Evolutionary conservation across 352 stramenopile genomes (phyloP), one percentile per base, ranked within the genome.

Genomic region (Aphanomyces astaci): DNA sequence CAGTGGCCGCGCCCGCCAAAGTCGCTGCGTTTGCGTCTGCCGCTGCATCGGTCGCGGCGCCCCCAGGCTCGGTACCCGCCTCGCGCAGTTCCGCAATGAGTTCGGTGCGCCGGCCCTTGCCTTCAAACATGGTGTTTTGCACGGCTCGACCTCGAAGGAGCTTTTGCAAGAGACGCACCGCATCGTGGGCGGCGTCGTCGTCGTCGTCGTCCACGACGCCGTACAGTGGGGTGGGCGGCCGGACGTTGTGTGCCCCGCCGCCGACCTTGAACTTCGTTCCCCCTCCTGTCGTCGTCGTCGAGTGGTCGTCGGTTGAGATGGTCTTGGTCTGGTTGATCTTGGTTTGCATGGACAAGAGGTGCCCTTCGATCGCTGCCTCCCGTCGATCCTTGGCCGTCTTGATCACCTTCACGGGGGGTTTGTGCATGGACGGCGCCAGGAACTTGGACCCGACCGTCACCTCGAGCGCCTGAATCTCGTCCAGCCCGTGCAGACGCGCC

Each of bases 101-200:
- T 75, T 96, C 90, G 2, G 84, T 66, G 5, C 90, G 80, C 4
- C 89, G 84, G 59, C 91, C 78, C 48, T 96, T 96, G 73, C 87
- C 91, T 49, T 97, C 89, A 64, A 94, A 96, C 90, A 98, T 97
- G 75, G 92, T 94, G 68, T 97, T 97, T 76, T 97, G 91, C 24
- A 97, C 87, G 27, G 90, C 89, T 33, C 90, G 85, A 17, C 91
- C 91, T 46, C 91, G 85, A 31, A 97, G 60, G 2, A 97, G 75
- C 59, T 91, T 86, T 75, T 97, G 91, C 11, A 97, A 69, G 45
- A 97, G 72, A 17, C 86, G 75, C 11, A 94, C 76, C n/a, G 87
- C 82, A 27, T 87, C 75, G 7, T 79, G 75, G 5, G 87, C 59
- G 5, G 76, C 73, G 17, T 90, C 78, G 49, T 94, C 73, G 17